phyloP scores from a whole-genome alignment of 2,329 filamentous ascomycete genomes.

The Fusarium virguliforme region DNA sequence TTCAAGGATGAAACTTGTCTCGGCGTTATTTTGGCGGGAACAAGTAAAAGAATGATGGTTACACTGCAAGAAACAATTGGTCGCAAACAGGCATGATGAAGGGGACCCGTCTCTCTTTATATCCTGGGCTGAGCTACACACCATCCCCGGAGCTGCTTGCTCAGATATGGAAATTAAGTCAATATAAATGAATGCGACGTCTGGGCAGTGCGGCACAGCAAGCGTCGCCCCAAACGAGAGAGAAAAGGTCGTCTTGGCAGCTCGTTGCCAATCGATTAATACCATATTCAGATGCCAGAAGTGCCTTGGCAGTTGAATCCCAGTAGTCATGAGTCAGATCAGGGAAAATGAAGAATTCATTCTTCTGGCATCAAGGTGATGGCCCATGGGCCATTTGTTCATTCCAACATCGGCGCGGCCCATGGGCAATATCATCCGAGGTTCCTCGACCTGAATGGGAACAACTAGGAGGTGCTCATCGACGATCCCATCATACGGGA shows the following conservation, averaged over 20 bases:
- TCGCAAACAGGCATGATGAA: neutral
- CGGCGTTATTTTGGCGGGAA: neutral
- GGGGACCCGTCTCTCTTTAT: neutral
- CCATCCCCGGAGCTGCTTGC: neutral
- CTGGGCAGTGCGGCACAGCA: neutral
- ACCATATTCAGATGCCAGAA: no score
- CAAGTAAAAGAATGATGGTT: neutral
- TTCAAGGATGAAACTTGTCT: neutral
- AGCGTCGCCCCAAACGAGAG: neutral
- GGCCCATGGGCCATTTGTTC: no score
- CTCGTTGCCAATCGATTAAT: no score
- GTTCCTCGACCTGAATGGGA: no score
- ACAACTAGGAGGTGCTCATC: no score
- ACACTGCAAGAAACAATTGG: neutral
- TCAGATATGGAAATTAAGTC: neutral
- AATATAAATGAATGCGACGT: neutral
- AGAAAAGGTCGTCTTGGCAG: neutral
- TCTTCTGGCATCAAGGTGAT: no score
- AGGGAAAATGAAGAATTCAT: no score
- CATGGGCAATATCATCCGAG: no score
- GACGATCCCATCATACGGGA: no score
- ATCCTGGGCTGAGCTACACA: neutral
- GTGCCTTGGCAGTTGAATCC: no score
- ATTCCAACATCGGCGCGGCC: no score
- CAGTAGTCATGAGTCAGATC: no score